Conservation (phyloP, 306 rosid genomes). For the Acmispon strigosus region DNA sequence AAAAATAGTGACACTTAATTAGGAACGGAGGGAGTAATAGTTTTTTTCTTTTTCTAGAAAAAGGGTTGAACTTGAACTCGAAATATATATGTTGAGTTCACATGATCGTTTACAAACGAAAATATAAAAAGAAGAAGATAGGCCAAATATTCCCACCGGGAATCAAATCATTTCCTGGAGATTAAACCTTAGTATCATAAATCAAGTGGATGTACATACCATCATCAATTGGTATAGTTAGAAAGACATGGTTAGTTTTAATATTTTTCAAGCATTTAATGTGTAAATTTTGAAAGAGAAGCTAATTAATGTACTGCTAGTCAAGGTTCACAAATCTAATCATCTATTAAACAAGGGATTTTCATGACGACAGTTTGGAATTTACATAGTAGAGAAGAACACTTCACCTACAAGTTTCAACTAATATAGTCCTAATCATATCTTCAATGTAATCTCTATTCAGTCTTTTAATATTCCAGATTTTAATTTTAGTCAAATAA, state of each 20-base stretch:
- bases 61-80: neutral
- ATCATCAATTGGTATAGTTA: neutral
- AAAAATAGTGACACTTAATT: too few species aligned
- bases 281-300: neutral
- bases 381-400: neutral
- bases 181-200: neutral
- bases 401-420: neutral
- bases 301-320: neutral
- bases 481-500: neutral
- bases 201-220: conserved; percentile 1
- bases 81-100: neutral
- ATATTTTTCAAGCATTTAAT: neutral
- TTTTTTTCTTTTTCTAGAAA: too few species aligned
- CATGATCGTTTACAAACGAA: neutral
- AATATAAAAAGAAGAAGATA: neutral
- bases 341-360: neutral
- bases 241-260: neutral
- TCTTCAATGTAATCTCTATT: conserved; percentile 19
- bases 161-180: conserved; percentile 13
- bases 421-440: conserved; percentile 21
- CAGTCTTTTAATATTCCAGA: conserved; percentile 3
- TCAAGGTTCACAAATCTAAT: conserved; percentile 5
- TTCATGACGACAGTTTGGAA: neutral
- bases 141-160: neutral
- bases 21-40: too few species aligned